phyloP scores from a whole-genome alignment of 1,284 basidiomycete species.

The Naganishia sp. region DNA sequence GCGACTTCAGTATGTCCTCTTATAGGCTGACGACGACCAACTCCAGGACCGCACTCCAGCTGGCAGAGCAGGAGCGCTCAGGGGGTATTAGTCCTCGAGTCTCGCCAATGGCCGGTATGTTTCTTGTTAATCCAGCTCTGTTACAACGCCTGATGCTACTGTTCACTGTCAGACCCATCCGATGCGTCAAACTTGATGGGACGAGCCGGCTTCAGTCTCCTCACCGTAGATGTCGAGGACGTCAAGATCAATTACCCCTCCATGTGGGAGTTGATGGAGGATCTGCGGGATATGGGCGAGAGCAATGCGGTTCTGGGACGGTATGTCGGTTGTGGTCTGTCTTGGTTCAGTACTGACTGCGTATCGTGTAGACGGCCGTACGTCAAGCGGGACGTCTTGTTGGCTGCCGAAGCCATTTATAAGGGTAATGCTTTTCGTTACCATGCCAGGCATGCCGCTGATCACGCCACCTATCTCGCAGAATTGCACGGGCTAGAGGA shows the following conservation, averaged over 20 bases:
- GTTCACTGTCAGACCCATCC: constrained; percentile 65
- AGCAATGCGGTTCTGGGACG: constrained; percentile 85
- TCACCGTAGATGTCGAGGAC: constrained; percentile 96
- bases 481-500: constrained; percentile 82
- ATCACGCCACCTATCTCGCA: constrained; percentile 46
- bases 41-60: constrained; percentile 75
- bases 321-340: constrained; percentile 51
- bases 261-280: constrained; percentile 94
- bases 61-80: constrained; percentile 91
- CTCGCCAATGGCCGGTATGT: constrained; percentile 92
- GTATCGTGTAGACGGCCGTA: constrained; percentile 61
- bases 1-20: not conserved
- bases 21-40: constrained; percentile 19
- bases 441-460: not conserved
- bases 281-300: constrained; percentile 95
- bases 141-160: not conserved
- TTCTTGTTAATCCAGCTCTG: constrained; percentile 9
- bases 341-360: not conserved
- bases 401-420: constrained; percentile 91
- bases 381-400: constrained; percentile 81
- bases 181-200: constrained; percentile 89
- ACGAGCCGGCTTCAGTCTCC: constrained; percentile 88
- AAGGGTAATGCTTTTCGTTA: constrained; percentile 62
- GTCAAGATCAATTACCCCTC: constrained; percentile 86
- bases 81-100: constrained; percentile 93